Percentiles rank a stretch among this genome's conserved stretches.
Conservation (phyloP, 768 basidiomycete species). For the Pleurotus platypus region DNA sequence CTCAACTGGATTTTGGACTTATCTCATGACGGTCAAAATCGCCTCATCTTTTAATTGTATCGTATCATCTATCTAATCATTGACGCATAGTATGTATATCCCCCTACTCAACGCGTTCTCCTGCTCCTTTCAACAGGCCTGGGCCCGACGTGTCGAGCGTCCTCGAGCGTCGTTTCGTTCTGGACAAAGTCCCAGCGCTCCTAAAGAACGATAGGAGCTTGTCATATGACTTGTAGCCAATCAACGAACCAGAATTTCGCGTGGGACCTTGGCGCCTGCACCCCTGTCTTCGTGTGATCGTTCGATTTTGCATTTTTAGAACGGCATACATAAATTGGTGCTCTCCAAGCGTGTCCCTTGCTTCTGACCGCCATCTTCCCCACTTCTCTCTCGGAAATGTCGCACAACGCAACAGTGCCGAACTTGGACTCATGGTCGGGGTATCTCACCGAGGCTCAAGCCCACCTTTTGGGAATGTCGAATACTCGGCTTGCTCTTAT, state of each 20-base stretch:
- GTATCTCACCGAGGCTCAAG: conserved; percentile 38
- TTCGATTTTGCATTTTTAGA: conserved; percentile 8
- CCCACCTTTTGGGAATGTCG: conserved; percentile 32
- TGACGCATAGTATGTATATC: no score
- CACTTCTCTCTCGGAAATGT: conserved; percentile 1
- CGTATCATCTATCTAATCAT: no score
- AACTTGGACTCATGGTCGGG: conserved; percentile 40
- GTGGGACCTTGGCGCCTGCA: no score
- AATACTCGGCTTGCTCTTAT: conserved; percentile 31
- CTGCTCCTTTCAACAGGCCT: no score
- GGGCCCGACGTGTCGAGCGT: no score
- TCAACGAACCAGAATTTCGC: no score
- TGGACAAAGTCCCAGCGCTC: no score
- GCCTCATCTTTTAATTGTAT: no score
- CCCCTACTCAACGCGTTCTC: no score
- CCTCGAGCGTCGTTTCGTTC: no score
- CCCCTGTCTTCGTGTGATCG: not conserved
- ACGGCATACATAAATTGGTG: not conserved
- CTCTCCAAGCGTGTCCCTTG: not conserved
- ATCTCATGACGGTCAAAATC: not conserved
- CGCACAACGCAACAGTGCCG: conserved; percentile 34
- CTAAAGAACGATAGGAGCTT: no score
- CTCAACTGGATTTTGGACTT: conserved; percentile 15
- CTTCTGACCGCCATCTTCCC: not conserved
- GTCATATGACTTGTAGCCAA: no score